Percentiles rank a stretch among this genome's conserved stretches.
phyloP scores from a whole-genome alignment of 2,329 filamentous ascomycete species.

The Thermomyces lanuginosus region DNA sequence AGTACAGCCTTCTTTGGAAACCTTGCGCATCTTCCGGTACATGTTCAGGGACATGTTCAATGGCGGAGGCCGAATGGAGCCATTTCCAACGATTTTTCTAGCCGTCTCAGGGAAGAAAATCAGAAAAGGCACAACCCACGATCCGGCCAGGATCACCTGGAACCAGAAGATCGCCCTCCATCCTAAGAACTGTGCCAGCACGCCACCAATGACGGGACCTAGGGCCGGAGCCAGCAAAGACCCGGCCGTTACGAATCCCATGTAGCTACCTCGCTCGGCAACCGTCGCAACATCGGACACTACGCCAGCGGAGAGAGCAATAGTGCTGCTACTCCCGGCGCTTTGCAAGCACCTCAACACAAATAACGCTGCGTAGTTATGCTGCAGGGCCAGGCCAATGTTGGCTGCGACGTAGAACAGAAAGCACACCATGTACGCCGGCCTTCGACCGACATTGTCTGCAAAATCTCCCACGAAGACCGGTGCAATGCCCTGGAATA shows the following conservation, averaged over 20 bases:
- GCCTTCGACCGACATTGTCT: slow-evolving; percentile 35
- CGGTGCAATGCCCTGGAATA: slow-evolving; percentile 38
- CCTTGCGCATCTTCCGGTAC: slow-evolving; percentile 14
- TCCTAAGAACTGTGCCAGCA: slow-evolving; percentile 21
- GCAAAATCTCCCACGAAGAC: slow-evolving; percentile 37
- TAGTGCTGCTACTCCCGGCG: slow-evolving; percentile 24
- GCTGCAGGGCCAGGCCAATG: slow-evolving; percentile 23
- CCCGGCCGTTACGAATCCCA: slow-evolving; percentile 22
- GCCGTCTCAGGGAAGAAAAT: slow-evolving; percentile 23
- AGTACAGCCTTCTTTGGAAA: slow-evolving; percentile 5
- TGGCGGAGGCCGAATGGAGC: slow-evolving; percentile 18
- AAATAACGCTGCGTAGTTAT: slow-evolving; percentile 19
- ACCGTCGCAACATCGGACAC: slow-evolving; percentile 25
- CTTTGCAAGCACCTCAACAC: slow-evolving; percentile 23
- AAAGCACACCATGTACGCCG: slow-evolving; percentile 37
- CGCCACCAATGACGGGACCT: slow-evolving; percentile 21
- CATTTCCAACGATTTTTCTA: slow-evolving; percentile 23
- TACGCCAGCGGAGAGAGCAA: slow-evolving; percentile 25
- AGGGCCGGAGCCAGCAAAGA: slow-evolving; percentile 19
- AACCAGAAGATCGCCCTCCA: slow-evolving; percentile 33
- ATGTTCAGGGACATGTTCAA: slow-evolving; percentile 22
- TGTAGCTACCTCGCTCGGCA: slow-evolving; percentile 25
- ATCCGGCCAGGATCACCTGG: slow-evolving; percentile 31
- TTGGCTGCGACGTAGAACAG: slow-evolving; percentile 26
- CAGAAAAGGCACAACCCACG: slow-evolving; percentile 21